A percentile compares a stretch with the other conserved stretches of the same genome.
Evolutionary conservation across 208 protist species (phyloP).

Genomic region (Trypanosoma mega): DNA sequence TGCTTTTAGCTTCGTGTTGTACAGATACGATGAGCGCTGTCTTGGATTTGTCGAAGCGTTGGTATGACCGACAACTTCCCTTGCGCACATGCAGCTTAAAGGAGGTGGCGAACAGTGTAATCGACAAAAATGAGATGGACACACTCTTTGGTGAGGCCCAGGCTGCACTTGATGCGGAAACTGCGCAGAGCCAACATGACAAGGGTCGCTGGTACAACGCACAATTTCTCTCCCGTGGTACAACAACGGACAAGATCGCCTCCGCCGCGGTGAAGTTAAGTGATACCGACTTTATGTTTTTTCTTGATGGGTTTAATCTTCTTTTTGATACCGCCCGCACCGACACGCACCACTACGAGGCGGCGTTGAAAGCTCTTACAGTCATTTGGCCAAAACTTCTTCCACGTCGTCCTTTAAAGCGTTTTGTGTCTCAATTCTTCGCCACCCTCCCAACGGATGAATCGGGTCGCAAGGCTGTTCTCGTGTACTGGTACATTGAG

Average conservation of each 20-base stretch:
- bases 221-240: constrained; percentile 88
- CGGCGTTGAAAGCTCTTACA: constrained; percentile 83
- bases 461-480: constrained; percentile 53
- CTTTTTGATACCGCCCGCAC: constrained; percentile 88
- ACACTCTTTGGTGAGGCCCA: constrained; percentile 81
- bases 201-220: constrained; percentile 84
- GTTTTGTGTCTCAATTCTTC: constrained; percentile 90
- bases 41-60: constrained; percentile 78
- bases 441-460: constrained; percentile 83
- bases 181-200: constrained; percentile 55
- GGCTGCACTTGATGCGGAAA: constrained; percentile 63
- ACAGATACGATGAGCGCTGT: constrained; percentile 13
- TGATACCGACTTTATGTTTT: constrained; percentile 93
- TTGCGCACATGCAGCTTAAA: constrained; percentile 81
- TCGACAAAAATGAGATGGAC: constrained; percentile 83
- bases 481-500: constrained; percentile 91
- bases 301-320: constrained; percentile 85
- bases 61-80: constrained; percentile 74
- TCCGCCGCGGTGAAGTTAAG: constrained; percentile 85
- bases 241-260: constrained; percentile 84
- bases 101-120: constrained; percentile 75
- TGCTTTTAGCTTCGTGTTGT: background rate
- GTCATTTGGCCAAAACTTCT: constrained; percentile 88
- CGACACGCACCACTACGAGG: constrained; percentile 91
- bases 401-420: constrained; percentile 80